These are phyloP conservation scores for Acanthamoeba triangularis DNA, from an alignment of 208 protist genomes.

Conservation along the genomic window DNA sequence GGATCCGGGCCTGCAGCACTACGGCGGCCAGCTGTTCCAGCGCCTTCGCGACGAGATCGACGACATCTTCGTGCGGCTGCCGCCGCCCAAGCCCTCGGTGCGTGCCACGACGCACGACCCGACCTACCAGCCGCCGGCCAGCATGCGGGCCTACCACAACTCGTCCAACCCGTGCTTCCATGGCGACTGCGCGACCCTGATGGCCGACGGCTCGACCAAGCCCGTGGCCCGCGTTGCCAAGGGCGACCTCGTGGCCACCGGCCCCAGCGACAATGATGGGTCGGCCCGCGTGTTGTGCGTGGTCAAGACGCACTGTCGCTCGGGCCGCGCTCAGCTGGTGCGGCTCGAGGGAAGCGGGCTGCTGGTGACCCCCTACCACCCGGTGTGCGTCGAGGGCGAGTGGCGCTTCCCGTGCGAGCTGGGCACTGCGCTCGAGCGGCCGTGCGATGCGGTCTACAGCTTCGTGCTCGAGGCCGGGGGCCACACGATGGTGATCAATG, in stretches of 20 bases:
- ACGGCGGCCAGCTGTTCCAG: conserved; percentile 86
- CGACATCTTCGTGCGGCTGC: conserved; percentile 87
- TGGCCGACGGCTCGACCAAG: conserved; percentile 75
- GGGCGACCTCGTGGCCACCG: conserved; percentile 70
- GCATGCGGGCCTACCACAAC: conserved; percentile 82
- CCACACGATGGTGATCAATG: conserved; percentile 77
- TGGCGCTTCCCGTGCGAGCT: conserved; percentile 83
- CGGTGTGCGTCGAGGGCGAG: conserved; percentile 66
- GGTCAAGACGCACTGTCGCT: conserved; percentile 70
- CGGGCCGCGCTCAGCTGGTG: conserved; percentile 52
- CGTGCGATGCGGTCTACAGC: conserved; percentile 82
- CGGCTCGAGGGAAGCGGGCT: conserved; percentile 76
- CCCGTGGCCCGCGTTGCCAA: conserved; percentile 77
- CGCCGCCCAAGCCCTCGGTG: conserved; percentile 83
- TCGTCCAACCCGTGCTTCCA: conserved; percentile 78
- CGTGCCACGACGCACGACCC: neutral
- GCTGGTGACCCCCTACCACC: conserved; percentile 88
- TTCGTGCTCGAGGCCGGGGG: conserved; percentile 79
- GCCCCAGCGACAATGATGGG: neutral
- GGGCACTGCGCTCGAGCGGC: too few species aligned
- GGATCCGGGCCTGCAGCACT: conserved; percentile 89
- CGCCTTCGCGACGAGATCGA: conserved; percentile 84
- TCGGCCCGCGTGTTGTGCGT: conserved; percentile 81
- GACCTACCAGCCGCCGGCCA: neutral
- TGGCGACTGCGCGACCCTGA: conserved; percentile 74